Evolutionary conservation across 805 yeast genomes (phyloP).

Genomic region (Metahyphopichia silvanorum): DNA sequence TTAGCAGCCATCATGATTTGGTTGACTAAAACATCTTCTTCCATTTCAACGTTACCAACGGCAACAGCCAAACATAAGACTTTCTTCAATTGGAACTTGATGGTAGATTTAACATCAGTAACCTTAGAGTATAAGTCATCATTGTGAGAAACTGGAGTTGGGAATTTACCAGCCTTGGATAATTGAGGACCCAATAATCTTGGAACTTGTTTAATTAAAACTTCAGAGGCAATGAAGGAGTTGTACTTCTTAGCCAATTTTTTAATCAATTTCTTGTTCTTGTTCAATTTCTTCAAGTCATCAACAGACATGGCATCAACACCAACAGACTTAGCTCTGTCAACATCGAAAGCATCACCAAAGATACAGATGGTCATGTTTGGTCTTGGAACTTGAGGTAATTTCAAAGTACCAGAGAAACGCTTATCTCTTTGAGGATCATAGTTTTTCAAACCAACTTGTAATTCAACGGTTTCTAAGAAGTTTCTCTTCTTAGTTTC

Average conservation of each 20-base stretch:
- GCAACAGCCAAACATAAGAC: slow-evolving; percentile 99
- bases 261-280: slow-evolving; percentile 99
- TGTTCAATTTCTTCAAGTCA: slow-evolving; percentile 99
- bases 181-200: slow-evolving; percentile 99
- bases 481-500: slow-evolving; percentile 99
- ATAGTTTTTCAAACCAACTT: slow-evolving; percentile 99
- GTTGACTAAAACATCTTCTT: slow-evolving; percentile 91
- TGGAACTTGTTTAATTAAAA: slow-evolving; percentile 99
- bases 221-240: slow-evolving; percentile 99
- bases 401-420: slow-evolving; percentile 99
- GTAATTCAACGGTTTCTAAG: slow-evolving; percentile 99
- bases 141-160: slow-evolving; percentile 99
- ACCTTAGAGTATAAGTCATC: slow-evolving; percentile 97
- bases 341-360: slow-evolving; percentile 99
- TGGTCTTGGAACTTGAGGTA: slow-evolving; percentile 99
- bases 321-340: slow-evolving; percentile 99
- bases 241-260: slow-evolving; percentile 99
- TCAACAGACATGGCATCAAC: slow-evolving; percentile 99
- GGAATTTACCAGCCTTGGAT: slow-evolving; percentile 99
- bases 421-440: slow-evolving; percentile 99
- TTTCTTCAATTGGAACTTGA: slow-evolving; percentile 99
- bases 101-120: slow-evolving; percentile 97
- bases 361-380: slow-evolving; percentile 99
- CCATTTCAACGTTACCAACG: slow-evolving; percentile 99
- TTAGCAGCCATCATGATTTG: slow-evolving; percentile 98